Percentiles rank a stretch among this genome's conserved stretches.
These are phyloP conservation scores for Hippophae rhamnoides DNA, from an alignment of 306 rosid genomes.

Conservation along the genomic window DNA sequence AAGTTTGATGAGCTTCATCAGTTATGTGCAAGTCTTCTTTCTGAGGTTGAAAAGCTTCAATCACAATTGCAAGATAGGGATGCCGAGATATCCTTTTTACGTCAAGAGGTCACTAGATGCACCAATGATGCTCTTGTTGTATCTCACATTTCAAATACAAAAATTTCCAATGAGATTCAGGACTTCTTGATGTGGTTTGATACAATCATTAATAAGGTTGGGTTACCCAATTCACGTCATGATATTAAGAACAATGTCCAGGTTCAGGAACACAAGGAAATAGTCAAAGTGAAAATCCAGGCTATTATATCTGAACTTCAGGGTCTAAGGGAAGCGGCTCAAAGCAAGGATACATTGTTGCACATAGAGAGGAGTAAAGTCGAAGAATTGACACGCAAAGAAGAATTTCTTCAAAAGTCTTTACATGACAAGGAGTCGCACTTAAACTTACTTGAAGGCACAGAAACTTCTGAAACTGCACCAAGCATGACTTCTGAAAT, in stretches of 20 bases:
- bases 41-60: conserved; percentile 89
- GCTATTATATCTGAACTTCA: conserved; percentile 53
- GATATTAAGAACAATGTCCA: conserved; percentile 22
- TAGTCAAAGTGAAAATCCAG: conserved; percentile 51
- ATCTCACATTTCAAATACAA: conserved; percentile 57
- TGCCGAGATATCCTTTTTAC: conserved; percentile 82
- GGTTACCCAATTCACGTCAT: conserved; percentile 34
- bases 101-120: conserved; percentile 97
- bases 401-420: conserved; percentile 56
- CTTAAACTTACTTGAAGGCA: conserved; percentile 73
- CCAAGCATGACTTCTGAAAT: conserved; percentile 54
- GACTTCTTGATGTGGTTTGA: conserved; percentile 76
- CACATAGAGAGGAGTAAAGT: conserved; percentile 67
- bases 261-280: conserved; percentile 51
- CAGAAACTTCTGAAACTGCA: conserved; percentile 44
- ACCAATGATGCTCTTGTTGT: conserved; percentile 83
- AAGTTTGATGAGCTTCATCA: conserved; percentile 97
- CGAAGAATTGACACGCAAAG: conserved; percentile 47
- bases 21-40: conserved; percentile 71
- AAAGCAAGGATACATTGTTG: conserved; percentile 60
- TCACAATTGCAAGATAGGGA: conserved; percentile 92
- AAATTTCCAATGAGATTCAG: conserved; percentile 45
- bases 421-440: conserved; percentile 55
- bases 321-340: conserved; percentile 44
- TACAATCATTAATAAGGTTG: conserved; percentile 37